Conservation (phyloP, 768 basidiomycete species). For the Omphalotus guepiniiformis region DNA sequence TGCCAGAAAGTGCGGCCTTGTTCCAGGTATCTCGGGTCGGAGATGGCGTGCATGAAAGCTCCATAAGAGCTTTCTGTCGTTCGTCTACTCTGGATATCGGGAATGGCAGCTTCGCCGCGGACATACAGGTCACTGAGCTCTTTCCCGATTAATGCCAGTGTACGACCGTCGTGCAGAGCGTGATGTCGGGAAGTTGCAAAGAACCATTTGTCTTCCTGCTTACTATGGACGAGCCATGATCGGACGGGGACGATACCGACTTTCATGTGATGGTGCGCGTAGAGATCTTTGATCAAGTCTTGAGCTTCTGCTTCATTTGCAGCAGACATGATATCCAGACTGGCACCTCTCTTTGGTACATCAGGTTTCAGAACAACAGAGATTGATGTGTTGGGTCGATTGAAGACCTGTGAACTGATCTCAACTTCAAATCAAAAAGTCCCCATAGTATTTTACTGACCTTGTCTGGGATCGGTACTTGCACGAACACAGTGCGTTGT, state of each 20-base stretch:
- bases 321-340: background rate
- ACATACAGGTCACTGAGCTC: slow-evolving; percentile 2
- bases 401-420: no score
- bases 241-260: slow-evolving; percentile 2
- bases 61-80: background rate
- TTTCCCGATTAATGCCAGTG: background rate
- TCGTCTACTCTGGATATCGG: background rate
- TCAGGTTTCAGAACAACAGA: slow-evolving; percentile 2
- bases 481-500: slow-evolving; percentile 1
- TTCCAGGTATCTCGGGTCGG: background rate
- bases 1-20: slow-evolving; percentile 1
- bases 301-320: background rate
- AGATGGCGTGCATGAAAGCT: background rate
- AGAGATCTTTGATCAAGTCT: background rate
- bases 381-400: background rate
- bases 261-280: background rate
- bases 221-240: slow-evolving; percentile 1
- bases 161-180: slow-evolving; percentile 4
- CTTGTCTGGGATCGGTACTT: background rate
- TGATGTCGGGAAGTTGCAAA: slow-evolving; percentile 3
- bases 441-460: no score
- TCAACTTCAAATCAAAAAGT: no score
- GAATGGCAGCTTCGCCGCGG: background rate
- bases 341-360: background rate
- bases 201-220: background rate